These are phyloP conservation scores for Podosphaera fusca DNA, from an alignment of 2,329 filamentous ascomycete species.

Conservation along the genomic window DNA sequence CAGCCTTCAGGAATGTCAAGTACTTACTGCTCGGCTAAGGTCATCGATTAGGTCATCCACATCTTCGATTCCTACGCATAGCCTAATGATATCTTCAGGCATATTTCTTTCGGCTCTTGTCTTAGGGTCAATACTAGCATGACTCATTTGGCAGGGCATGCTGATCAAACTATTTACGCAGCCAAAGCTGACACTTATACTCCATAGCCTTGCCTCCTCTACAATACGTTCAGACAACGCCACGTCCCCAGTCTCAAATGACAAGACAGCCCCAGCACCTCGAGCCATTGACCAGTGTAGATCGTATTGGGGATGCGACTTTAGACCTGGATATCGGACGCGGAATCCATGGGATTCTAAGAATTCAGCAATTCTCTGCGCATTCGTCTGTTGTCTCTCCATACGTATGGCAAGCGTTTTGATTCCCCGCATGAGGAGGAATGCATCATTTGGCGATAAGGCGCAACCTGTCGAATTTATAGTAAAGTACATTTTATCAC, in stretches of 20 bases:
- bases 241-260: constrained; percentile 84
- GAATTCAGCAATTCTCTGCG: constrained; percentile 75
- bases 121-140: constrained; percentile 92
- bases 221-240: constrained; percentile 75
- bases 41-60: constrained; percentile 80
- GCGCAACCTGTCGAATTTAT: constrained; percentile 95
- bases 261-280: constrained; percentile 79
- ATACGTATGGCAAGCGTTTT: constrained; percentile 95
- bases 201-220: constrained; percentile 75
- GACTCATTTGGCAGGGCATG: constrained; percentile 99
- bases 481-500: constrained; percentile 82
- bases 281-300: constrained; percentile 90
- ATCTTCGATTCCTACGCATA: constrained; percentile 95
- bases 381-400: constrained; percentile 93
- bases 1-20: constrained; percentile 2
- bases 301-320: constrained; percentile 88
- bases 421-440: constrained; percentile 81
- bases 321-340: constrained; percentile 82
- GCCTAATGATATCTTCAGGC: constrained; percentile 86
- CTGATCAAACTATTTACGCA: constrained; percentile 97
- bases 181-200: constrained; percentile 90
- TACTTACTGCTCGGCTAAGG: constrained; percentile 64
- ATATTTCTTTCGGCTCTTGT: constrained; percentile 71
- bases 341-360: constrained; percentile 80
- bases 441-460: constrained; percentile 83